These are phyloP conservation scores for Phytophthora crassamura DNA, from an alignment of 352 stramenopile genomes.

Conservation along the genomic window DNA sequence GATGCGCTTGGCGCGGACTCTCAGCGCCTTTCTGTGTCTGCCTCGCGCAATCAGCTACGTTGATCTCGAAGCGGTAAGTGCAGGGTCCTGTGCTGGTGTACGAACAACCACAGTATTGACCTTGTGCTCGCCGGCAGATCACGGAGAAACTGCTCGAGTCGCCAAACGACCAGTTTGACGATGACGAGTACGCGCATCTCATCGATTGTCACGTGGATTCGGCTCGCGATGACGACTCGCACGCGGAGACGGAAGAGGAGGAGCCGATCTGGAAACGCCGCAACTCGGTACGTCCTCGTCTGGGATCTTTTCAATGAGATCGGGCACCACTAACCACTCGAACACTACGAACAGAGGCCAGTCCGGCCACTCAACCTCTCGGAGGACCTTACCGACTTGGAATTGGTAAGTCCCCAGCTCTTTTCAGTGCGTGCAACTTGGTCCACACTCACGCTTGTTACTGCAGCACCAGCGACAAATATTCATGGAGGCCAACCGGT, in stretches of 20 bases:
- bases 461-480: conserved; percentile 63
- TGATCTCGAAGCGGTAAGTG: conserved; percentile 64
- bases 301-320: too few species aligned
- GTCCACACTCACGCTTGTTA: background rate
- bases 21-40: conserved; percentile 74
- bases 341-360: conserved; percentile 34
- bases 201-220: conserved; percentile 79
- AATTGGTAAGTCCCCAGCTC: conserved; percentile 44
- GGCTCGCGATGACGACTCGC: conserved; percentile 44
- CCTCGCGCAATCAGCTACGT: conserved; percentile 77
- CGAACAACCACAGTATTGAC: background rate
- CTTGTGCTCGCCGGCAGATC: conserved; percentile 43
- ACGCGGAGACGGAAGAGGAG: conserved; percentile 22
- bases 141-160: conserved; percentile 71
- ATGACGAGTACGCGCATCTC: conserved; percentile 69
- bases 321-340: background rate
- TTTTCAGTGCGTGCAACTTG: background rate
- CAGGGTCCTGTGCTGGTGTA: background rate
- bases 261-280: conserved; percentile 57
- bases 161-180: conserved; percentile 54
- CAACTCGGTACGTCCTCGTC: conserved; percentile 33
- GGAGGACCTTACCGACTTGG: conserved; percentile 58
- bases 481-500: conserved; percentile 69
- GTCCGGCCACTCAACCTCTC: conserved; percentile 46
- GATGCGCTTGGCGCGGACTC: conserved; percentile 59